Conservation (phyloP, 768 basidiomycete species). For the Agaricus blazei region DNA sequence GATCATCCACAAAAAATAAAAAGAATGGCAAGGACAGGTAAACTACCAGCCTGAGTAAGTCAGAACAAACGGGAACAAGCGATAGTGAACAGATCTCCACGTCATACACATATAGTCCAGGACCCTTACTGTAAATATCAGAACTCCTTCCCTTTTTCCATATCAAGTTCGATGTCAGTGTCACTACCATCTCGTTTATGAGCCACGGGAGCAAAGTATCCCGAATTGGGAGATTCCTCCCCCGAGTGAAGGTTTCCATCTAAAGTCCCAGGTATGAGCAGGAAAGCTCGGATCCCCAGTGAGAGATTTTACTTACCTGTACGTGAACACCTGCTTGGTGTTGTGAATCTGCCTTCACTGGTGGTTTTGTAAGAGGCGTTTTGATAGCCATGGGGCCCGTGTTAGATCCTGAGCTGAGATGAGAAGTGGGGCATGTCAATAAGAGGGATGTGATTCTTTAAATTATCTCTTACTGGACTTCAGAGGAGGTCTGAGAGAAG, state of each 20-base stretch:
- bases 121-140: slow-evolving; percentile 1
- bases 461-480: slow-evolving; percentile 36
- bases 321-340: slow-evolving; percentile 36
- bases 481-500: slow-evolving; percentile 36
- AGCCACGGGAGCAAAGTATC: too few species aligned
- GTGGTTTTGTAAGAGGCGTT: background rate
- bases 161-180: slow-evolving; percentile 27
- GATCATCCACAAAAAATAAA: too few species aligned
- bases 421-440: background rate
- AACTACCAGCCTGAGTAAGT: too few species aligned
- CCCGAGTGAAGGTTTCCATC: slow-evolving; percentile 47
- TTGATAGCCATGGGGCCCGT: background rate
- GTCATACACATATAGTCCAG: background rate
- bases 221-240: slow-evolving; percentile 17
- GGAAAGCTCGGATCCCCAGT: background rate
- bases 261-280: slow-evolving; percentile 12
- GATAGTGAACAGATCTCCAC: background rate
- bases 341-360: slow-evolving; percentile 9
- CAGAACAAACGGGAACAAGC: background rate
- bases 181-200: slow-evolving; percentile 21
- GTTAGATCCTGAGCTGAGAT: background rate
- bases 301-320: slow-evolving; percentile 25
- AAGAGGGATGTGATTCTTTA: background rate
- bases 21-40: too few species aligned
- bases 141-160: slow-evolving; percentile 14